phyloP scores from a whole-genome alignment of 2,329 filamentous ascomycete genomes.

The Aspergillus unguis region DNA sequence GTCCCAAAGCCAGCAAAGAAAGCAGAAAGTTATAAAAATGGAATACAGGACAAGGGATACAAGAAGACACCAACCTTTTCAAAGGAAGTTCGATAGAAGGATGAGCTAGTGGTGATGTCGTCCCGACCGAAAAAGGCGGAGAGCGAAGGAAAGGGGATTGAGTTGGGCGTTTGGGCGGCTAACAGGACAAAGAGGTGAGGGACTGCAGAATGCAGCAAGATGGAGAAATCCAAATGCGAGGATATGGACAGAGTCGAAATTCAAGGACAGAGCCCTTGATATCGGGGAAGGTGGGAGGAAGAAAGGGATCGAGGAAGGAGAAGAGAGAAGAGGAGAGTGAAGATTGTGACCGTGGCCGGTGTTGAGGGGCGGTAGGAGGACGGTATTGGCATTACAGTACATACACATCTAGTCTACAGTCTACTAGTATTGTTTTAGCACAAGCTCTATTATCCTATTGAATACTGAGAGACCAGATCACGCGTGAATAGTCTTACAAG shows the following conservation, averaged over 20 bases:
- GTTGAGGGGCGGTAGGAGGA: constrained; percentile 26
- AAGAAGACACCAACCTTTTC: constrained; percentile 15
- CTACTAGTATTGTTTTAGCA: no score
- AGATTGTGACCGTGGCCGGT: constrained; percentile 6
- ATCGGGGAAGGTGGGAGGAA: constrained; percentile 15
- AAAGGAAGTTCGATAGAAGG: constrained; percentile 10
- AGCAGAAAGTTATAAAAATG: background rate
- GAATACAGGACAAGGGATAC: background rate
- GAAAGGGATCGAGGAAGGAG: constrained; percentile 15
- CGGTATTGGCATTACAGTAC: constrained; percentile 7
- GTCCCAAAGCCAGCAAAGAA: background rate
- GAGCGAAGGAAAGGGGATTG: constrained; percentile 18
- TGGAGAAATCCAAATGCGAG: constrained; percentile 8
- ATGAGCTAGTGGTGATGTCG: constrained; percentile 25
- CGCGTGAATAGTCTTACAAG: no score
- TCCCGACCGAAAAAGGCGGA: constrained; percentile 24
- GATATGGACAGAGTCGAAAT: constrained; percentile 7
- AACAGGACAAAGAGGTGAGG: background rate
- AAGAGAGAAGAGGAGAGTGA: constrained; percentile 11
- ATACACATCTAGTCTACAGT: no score
- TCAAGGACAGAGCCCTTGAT: constrained; percentile 23
- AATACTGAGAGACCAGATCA: no score
- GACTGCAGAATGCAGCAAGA: constrained; percentile 8
- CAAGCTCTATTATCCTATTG: no score
- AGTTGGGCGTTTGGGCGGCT: constrained; percentile 17